Conservation (phyloP, 129 eudicot species). For the Centella asiatica region DNA sequence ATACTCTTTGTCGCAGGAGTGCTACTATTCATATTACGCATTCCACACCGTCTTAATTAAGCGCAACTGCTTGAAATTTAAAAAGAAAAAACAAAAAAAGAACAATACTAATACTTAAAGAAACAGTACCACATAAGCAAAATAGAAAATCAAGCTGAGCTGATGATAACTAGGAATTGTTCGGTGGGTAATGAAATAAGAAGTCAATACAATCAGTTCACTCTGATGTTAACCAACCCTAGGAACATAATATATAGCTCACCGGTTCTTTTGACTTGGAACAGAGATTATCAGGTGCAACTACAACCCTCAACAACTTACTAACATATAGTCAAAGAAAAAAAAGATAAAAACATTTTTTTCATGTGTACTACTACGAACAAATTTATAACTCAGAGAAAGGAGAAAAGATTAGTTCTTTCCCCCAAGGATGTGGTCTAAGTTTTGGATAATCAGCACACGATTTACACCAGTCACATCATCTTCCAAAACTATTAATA, state of each 20-base stretch:
- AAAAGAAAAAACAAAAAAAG: too few relatives aligned
- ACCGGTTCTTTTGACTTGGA: not conserved
- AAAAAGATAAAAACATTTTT: not conserved
- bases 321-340: not conserved
- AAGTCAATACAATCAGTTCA: not conserved
- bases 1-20: too few relatives aligned
- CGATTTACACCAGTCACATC: not conserved
- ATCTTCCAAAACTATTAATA: not conserved
- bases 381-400: too few relatives aligned
- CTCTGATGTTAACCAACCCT: not conserved
- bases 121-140: not conserved
- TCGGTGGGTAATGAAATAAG: not conserved
- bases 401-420: too few relatives aligned
- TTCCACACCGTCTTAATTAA: too few relatives aligned
- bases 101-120: not conserved
- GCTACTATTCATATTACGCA: too few relatives aligned
- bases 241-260: conserved; percentile 1
- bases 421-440: too few relatives aligned
- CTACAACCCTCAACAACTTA: not conserved
- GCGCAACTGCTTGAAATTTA: too few relatives aligned
- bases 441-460: too few relatives aligned
- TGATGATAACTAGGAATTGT: not conserved
- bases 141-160: not conserved
- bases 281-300: not conserved
- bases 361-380: too few relatives aligned